phyloP scores from a whole-genome alignment of 495 filamentous ascomycete genomes.

The Apodospora peruviana region DNA sequence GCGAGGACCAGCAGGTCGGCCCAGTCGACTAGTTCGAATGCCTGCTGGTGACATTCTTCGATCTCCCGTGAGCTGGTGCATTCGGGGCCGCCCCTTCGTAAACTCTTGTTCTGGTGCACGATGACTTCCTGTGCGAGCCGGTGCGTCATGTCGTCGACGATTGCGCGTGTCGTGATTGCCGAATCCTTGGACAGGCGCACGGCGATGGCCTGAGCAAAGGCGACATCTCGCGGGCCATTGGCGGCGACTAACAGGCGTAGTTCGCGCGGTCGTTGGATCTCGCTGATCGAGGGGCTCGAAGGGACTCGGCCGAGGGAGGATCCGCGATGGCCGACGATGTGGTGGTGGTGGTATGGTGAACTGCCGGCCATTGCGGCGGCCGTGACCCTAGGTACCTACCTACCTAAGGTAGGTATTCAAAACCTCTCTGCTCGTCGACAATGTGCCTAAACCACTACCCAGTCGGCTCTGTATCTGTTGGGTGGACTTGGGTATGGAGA shows the following conservation, averaged over 20 bases:
- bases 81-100: slow-evolving; percentile 23
- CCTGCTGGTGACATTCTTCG: slow-evolving; percentile 45
- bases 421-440: no score
- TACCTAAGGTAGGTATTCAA: no score
- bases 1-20: slow-evolving; percentile 79
- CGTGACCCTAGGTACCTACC: no score
- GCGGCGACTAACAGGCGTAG: slow-evolving; percentile 47
- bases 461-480: no score
- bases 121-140: slow-evolving; percentile 48
- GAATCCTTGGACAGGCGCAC: slow-evolving; percentile 50
- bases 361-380: slow-evolving; percentile 1
- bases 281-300: slow-evolving; percentile 32
- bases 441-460: no score
- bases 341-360: no score
- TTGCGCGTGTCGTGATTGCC: slow-evolving; percentile 48
- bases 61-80: slow-evolving; percentile 29
- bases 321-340: background rate
- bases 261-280: slow-evolving; percentile 36
- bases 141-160: slow-evolving; percentile 48
- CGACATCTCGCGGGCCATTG: slow-evolving; percentile 46
- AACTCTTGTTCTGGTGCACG: slow-evolving; percentile 38
- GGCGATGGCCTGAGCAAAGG: slow-evolving; percentile 47
- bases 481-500: no score
- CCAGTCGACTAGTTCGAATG: slow-evolving; percentile 74
- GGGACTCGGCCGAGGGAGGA: slow-evolving; percentile 8